Evolutionary conservation across 768 basidiomycete species (phyloP).

Genomic region (Cystofilobasidium capitatum): DNA sequence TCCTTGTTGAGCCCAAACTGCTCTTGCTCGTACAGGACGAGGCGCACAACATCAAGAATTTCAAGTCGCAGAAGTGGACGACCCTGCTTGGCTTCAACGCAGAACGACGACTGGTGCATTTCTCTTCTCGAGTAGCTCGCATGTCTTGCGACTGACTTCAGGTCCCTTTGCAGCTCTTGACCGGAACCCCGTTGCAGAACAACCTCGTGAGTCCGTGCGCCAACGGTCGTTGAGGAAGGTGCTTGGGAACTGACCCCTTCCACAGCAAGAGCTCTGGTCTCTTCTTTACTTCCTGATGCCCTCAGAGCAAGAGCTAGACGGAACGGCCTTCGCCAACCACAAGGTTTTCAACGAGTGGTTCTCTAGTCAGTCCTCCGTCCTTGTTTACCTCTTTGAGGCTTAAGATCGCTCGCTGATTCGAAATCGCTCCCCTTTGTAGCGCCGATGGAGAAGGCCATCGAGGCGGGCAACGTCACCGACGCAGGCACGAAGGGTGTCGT

Average conservation of each 20-base stretch:
- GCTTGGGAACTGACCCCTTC: not conserved
- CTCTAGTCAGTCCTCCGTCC: slow-evolving; percentile 55
- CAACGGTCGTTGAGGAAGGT: not conserved
- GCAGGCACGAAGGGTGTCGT: slow-evolving; percentile 78
- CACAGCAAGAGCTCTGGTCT: slow-evolving; percentile 43
- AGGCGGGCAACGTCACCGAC: slow-evolving; percentile 49
- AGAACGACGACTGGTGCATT: slow-evolving; percentile 31
- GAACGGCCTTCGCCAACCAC: slow-evolving; percentile 66
- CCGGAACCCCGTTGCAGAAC: slow-evolving; percentile 41
- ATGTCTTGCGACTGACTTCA: not conserved
- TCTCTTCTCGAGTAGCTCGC: not conserved
- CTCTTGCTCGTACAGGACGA: slow-evolving; percentile 48
- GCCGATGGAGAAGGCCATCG: slow-evolving; percentile 87
- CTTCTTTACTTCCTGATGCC: slow-evolving; percentile 43
- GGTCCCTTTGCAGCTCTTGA: slow-evolving; percentile 28
- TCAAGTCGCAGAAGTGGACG: slow-evolving; percentile 87
- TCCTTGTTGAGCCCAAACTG: not conserved
- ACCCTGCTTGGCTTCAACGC: slow-evolving; percentile 68
- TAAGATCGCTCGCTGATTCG: not conserved
- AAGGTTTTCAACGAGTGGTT: slow-evolving; percentile 96
- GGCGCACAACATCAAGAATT: slow-evolving; percentile 97
- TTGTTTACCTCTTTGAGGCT: slow-evolving; percentile 5
- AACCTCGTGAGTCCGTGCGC: slow-evolving; percentile 28
- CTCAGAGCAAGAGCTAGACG: slow-evolving; percentile 35
- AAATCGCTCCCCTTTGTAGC: slow-evolving; percentile 45